Base-by-base conservation (phyloP, 106 monocot genomes). In the Apostasia shenzhenica region DNA sequence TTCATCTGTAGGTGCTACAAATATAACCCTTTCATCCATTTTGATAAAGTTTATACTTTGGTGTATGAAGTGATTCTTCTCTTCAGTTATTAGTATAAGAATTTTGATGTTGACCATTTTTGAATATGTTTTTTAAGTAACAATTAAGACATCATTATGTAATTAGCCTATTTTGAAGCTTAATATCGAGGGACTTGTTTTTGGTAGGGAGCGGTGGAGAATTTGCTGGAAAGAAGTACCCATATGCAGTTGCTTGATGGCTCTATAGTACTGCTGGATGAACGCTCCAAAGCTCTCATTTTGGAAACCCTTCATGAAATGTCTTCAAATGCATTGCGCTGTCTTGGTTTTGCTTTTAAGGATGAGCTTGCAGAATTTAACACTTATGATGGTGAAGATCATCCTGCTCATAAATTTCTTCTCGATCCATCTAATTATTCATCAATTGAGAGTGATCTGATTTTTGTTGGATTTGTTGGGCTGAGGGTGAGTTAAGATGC, bases 301-400 rank as follows among this genome's bases (percentile, higher is more conserved):
- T 72, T 92, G 42, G 65, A 83, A 54, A 48, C 58, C 5, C 86
- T 89, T 63, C 69, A 47, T 74, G 84, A 86, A 79, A 86, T 86
- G 83, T 86, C 93, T 50, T 72, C 84, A 1, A 86, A 71, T 75
- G 89, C 93, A 55, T 68, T 93, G 67, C 89, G 88, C n/a, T 89
- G 93, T 79, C 77, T 93, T 70, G 93, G 89, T 55, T 92, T 92
- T 83, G 88, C 92, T 54, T 88, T 85, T 45, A 92, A 92, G 79
- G 79, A 83, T 55, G 83, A 88, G 61, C 72, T 83, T 71, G 41
- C 67, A 51, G 92, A 88, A 41, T 92, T 92, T 61, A 73, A 74
- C 61, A 79, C 89, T 8, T 93, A 86, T 73, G 86, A 93, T 80
- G 89, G 93, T 54, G 88, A 83, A 86, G 69, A 84, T 59, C 92